Evolutionary conservation across 2,329 filamentous ascomycete species (phyloP).

Genomic region (Exophiala mesophila): DNA sequence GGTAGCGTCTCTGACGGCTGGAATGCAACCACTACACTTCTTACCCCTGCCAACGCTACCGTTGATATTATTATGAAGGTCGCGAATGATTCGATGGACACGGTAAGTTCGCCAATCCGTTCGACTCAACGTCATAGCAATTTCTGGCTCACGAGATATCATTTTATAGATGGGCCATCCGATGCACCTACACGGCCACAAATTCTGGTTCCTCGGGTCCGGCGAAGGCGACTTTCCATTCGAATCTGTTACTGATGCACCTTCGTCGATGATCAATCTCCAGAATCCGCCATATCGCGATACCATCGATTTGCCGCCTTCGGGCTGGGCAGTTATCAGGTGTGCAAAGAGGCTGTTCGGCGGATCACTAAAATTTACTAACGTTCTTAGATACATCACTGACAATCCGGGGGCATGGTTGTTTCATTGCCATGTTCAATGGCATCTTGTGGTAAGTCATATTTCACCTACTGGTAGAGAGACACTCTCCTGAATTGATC

Average conservation of each 20-base stretch:
- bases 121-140: conserved; percentile 6
- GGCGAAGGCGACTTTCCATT: conserved; percentile 15
- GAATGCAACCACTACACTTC: conserved; percentile 15
- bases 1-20: conserved; percentile 18
- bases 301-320: conserved; percentile 34
- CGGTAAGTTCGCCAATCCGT: conserved; percentile 8
- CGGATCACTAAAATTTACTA: conserved; percentile 3
- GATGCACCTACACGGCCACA: conserved; percentile 31
- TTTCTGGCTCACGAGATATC: conserved; percentile 7
- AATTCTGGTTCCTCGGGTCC: conserved; percentile 26
- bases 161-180: conserved; percentile 26
- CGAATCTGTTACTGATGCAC: conserved; percentile 11
- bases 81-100: conserved; percentile 15
- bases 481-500: conserved; percentile 5
- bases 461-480: conserved; percentile 7
- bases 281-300: conserved; percentile 36
- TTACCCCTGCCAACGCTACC: conserved; percentile 15
- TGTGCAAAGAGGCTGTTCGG: conserved; percentile 23
- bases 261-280: conserved; percentile 14
- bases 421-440: conserved; percentile 36
- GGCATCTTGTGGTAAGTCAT: conserved; percentile 14
- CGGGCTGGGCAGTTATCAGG: conserved; percentile 37
- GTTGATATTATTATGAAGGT: conserved; percentile 20
- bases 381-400: conserved; percentile 10
- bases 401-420: conserved; percentile 42